A percentile compares a stretch with the other conserved stretches of the same genome.
These are phyloP conservation scores for Taphrina populina DNA, from an alignment of 1,139 yeast genomes.

Conservation along the genomic window DNA sequence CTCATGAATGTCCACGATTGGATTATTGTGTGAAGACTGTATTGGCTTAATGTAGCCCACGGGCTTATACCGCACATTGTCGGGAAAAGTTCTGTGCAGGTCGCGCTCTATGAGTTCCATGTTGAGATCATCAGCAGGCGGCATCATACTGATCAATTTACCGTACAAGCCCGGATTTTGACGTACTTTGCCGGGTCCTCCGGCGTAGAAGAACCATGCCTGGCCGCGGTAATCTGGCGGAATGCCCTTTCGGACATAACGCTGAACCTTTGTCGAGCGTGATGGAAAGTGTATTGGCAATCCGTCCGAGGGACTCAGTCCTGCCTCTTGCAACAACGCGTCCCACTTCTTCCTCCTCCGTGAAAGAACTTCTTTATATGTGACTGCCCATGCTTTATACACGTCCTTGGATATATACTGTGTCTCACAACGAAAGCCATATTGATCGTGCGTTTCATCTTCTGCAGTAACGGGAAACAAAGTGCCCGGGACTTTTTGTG, in stretches of 20 bases:
- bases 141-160: constrained; percentile 53
- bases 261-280: constrained; percentile 73
- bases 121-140: constrained; percentile 42
- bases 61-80: constrained; percentile 68
- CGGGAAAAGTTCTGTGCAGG: constrained; percentile 89
- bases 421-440: constrained; percentile 27
- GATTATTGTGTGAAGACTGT: constrained; percentile 38
- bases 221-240: constrained; percentile 97
- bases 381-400: constrained; percentile 31
- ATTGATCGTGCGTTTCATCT: constrained; percentile 21
- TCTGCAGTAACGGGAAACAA: not conserved
- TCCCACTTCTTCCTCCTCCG: constrained; percentile 77
- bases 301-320: constrained; percentile 51
- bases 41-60: constrained; percentile 41
- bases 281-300: constrained; percentile 70
- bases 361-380: constrained; percentile 54
- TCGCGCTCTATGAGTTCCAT: constrained; percentile 87
- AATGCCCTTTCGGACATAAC: constrained; percentile 83
- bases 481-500: not conserved
- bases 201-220: constrained; percentile 97
- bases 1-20: constrained; percentile 46
- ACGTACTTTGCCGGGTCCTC: constrained; percentile 46
- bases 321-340: constrained; percentile 61
- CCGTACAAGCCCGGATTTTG: constrained; percentile 68
- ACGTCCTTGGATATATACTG: constrained; percentile 10